phyloP scores from a whole-genome alignment of 371 early-diverging fungal species.

The Apophysomyces ossiformis region DNA sequence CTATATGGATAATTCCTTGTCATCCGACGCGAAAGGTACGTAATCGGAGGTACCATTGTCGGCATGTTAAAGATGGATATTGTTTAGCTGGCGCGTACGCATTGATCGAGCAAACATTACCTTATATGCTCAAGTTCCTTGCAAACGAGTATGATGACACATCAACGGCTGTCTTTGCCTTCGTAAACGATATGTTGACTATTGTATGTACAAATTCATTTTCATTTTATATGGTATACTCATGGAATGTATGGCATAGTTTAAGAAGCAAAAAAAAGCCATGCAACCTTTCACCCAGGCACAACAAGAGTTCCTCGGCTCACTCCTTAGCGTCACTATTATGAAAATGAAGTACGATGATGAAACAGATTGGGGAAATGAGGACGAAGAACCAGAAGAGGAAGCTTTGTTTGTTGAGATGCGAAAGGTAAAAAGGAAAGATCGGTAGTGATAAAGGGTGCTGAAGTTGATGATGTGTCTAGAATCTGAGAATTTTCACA shows the following conservation, averaged over 20 bases:
- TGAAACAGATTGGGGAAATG: slow-evolving; percentile 77
- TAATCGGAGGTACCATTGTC: too few relatives aligned
- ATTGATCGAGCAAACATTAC: slow-evolving; percentile 67
- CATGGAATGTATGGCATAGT: slow-evolving; percentile 29
- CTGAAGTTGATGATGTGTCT: slow-evolving; percentile 15
- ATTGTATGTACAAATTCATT: slow-evolving; percentile 45
- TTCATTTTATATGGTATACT: slow-evolving; percentile 8
- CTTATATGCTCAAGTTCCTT: slow-evolving; percentile 73
- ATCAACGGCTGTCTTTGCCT: slow-evolving; percentile 73
- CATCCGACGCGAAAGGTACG: slow-evolving; percentile 46
- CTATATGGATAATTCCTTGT: slow-evolving; percentile 62
- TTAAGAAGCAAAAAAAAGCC: slow-evolving; percentile 73
- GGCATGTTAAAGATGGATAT: neutral
- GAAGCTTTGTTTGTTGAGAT: slow-evolving; percentile 79
- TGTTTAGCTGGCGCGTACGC: slow-evolving; percentile 37
- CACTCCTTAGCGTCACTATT: slow-evolving; percentile 76
- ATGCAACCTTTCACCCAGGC: slow-evolving; percentile 59
- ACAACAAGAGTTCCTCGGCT: slow-evolving; percentile 73
- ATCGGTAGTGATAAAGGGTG: neutral
- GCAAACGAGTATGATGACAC: slow-evolving; percentile 86
- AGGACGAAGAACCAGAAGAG: slow-evolving; percentile 78
- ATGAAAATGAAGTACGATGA: slow-evolving; percentile 90
- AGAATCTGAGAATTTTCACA: slow-evolving; percentile 74
- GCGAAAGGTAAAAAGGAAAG: slow-evolving; percentile 63
- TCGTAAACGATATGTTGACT: slow-evolving; percentile 70